Evolutionary conservation across 768 basidiomycete species (phyloP).

Genomic region (Scleroderma citrinum): DNA sequence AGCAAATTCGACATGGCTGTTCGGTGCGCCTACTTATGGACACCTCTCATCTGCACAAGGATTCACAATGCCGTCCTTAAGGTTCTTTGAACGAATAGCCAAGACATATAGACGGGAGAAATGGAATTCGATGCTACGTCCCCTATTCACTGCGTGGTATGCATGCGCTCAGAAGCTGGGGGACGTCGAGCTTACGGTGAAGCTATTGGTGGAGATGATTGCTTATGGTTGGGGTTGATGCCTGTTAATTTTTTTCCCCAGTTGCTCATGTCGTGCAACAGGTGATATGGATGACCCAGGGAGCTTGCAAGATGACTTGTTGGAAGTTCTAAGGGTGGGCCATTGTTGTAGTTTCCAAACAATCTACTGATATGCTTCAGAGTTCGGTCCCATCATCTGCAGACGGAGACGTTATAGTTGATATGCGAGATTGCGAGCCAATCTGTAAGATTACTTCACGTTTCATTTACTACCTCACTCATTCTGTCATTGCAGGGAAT

Average conservation of each 20-base stretch:
- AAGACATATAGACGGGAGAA: constrained; percentile 82
- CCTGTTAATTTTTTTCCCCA: background rate
- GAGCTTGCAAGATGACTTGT: constrained; percentile 60
- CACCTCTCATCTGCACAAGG: background rate
- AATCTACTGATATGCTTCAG: constrained; percentile 31
- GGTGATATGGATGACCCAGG: constrained; percentile 42
- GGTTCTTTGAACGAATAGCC: constrained; percentile 91
- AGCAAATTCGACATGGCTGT: constrained; percentile 86
- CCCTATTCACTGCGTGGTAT: constrained; percentile 77
- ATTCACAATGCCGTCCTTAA: constrained; percentile 23
- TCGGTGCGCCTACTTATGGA: constrained; percentile 42
- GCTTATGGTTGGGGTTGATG: constrained; percentile 51
- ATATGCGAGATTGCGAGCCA: constrained; percentile 56
- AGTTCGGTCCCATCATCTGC: constrained; percentile 60
- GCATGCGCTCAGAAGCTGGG: constrained; percentile 73
- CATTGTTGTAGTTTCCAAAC: background rate
- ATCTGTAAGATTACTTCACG: constrained; percentile 45
- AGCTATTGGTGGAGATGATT: constrained; percentile 78
- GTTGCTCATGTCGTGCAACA: constrained; percentile 22
- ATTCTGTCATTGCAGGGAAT: constrained; percentile 43
- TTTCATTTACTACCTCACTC: constrained; percentile 1
- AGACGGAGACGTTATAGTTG: constrained; percentile 53
- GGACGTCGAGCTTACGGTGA: constrained; percentile 70
- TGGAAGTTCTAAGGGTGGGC: constrained; percentile 66
- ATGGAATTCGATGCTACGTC: constrained; percentile 70